Evolutionary conservation across 345 rosid species (phyloP).

Genomic region (Anastatica hierochuntica): DNA sequence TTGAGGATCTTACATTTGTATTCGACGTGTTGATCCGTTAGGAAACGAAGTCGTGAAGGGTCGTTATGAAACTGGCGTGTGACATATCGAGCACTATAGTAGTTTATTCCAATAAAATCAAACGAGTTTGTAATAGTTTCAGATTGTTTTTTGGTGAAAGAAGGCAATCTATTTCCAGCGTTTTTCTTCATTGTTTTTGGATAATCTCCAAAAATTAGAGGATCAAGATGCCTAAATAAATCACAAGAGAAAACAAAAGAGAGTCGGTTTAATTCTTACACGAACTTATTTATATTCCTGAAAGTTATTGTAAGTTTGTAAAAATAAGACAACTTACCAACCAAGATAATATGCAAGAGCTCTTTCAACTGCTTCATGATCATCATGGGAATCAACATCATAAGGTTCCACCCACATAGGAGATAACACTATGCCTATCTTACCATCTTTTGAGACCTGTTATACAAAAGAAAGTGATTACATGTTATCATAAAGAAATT

Average conservation of each 20-base stretch:
- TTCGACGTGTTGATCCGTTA: neutral
- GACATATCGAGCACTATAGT: neutral
- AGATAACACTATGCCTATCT: conserved; percentile 25
- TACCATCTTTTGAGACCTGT: conserved; percentile 14
- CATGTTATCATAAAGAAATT: too few species aligned
- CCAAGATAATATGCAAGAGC: conserved; percentile 7
- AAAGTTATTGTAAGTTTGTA: neutral
- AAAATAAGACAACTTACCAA: conserved; percentile 12
- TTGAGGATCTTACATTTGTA: neutral
- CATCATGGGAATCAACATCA: conserved; percentile 6
- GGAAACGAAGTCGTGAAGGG: neutral
- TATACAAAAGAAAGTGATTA: neutral
- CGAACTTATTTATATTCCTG: neutral
- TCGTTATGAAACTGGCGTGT: neutral
- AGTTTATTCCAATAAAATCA: conserved; percentile 14
- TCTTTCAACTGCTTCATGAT: conserved; percentile 23
- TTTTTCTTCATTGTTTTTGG: neutral
- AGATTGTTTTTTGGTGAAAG: conserved; percentile 4
- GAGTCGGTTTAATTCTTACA: neutral
- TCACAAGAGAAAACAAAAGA: neutral
- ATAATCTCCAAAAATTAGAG: conserved; percentile 26
- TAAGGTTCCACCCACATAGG: conserved; percentile 22
- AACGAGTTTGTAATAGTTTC: neutral
- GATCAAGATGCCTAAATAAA: conserved; percentile 15
- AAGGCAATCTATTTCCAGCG: conserved; percentile 5